These are phyloP conservation scores for Gloeophyllum trabeum DNA, from an alignment of 768 basidiomycete genomes.

Conservation along the genomic window DNA sequence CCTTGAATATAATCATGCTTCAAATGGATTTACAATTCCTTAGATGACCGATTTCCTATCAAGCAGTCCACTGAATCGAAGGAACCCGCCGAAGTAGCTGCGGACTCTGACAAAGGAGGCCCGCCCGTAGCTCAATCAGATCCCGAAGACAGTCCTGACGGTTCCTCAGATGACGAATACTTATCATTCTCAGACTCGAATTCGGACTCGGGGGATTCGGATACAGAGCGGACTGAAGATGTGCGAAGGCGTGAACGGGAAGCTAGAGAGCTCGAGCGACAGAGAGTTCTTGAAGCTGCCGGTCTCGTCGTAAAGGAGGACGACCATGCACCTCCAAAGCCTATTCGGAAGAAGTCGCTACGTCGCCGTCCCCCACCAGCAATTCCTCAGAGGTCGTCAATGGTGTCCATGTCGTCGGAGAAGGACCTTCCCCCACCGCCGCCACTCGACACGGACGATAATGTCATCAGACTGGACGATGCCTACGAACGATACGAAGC, in stretches of 20 bases:
- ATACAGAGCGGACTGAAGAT: constrained; percentile 22
- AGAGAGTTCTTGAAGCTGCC: constrained; percentile 79
- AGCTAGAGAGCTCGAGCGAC: constrained; percentile 64
- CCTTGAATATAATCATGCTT: constrained; percentile 1
- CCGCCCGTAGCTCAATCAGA: constrained; percentile 1
- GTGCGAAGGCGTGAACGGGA: constrained; percentile 40
- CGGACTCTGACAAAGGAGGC: background rate
- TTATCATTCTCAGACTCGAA: constrained; percentile 31
- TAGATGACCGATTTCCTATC: too few relatives aligned
- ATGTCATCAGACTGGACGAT: constrained; percentile 44
- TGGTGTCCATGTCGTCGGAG: constrained; percentile 15
- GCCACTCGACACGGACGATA: constrained; percentile 13
- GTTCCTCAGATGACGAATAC: constrained; percentile 20
- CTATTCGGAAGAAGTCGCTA: constrained; percentile 21
- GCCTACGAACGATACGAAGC: constrained; percentile 86
- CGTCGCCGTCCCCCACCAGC: constrained; percentile 39
- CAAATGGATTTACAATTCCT: background rate
- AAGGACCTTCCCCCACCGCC: constrained; percentile 26
- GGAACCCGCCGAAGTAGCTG: background rate
- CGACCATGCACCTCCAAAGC: constrained; percentile 35
- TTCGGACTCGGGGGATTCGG: constrained; percentile 24
- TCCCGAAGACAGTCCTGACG: constrained; percentile 18
- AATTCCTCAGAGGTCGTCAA: constrained; percentile 24
- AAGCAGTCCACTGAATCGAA: too few relatives aligned
- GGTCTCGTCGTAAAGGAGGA: constrained; percentile 70